A percentile compares a stretch with the other conserved stretches of the same genome.
These are phyloP conservation scores for Penicillium pulvis DNA, from an alignment of 495 filamentous ascomycete genomes.

Conservation along the genomic window DNA sequence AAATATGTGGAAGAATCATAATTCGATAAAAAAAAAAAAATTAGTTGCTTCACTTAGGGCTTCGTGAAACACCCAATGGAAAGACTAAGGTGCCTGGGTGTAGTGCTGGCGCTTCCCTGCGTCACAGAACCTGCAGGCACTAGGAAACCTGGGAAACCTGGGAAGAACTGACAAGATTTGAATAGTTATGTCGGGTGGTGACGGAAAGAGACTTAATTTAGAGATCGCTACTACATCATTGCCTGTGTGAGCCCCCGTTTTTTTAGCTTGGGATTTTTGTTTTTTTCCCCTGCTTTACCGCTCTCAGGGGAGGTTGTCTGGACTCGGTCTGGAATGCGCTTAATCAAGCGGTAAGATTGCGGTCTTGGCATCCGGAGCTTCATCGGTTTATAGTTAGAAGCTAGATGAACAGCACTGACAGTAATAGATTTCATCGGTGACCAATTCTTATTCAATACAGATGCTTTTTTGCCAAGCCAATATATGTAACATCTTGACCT, in stretches of 20 bases:
- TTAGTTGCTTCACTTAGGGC: constrained; percentile 5
- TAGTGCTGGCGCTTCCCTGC: constrained; percentile 6
- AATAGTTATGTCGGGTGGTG: neutral
- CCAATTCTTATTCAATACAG: neutral
- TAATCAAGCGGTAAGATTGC: constrained; percentile 30
- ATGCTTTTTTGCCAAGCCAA: constrained; percentile 8
- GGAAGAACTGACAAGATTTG: neutral
- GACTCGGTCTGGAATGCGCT: constrained; percentile 33
- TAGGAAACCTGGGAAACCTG: neutral
- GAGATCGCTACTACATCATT: neutral
- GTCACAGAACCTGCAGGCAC: constrained; percentile 7
- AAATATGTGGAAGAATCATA: neutral
- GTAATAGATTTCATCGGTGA: neutral
- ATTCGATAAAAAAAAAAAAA: constrained; percentile 4
- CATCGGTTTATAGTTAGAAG: constrained; percentile 2
- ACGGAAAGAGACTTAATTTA: neutral
- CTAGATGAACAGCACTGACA: neutral
- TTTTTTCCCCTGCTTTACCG: constrained; percentile 1
- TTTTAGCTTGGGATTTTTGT: constrained; percentile 7
- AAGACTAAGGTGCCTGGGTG: constrained; percentile 3
- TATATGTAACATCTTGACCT: constrained; percentile 2
- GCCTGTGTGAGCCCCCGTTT: neutral
- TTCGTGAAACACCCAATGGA: constrained; percentile 15
- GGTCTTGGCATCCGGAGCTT: constrained; percentile 21
- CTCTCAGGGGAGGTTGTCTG: constrained; percentile 23